Evolutionary conservation across 768 basidiomycete species (phyloP).

Genomic region (Phanerochaete sordida): DNA sequence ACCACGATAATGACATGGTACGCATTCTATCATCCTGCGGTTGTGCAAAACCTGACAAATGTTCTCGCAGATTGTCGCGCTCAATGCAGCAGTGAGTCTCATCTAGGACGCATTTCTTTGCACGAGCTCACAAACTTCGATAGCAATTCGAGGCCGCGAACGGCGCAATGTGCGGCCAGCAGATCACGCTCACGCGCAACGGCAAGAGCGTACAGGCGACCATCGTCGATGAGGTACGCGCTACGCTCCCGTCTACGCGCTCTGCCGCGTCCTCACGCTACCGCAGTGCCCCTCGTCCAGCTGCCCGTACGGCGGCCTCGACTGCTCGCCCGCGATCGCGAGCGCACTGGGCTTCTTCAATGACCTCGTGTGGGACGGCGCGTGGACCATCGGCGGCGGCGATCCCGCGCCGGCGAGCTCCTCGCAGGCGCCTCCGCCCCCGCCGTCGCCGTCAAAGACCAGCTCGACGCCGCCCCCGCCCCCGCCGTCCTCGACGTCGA

Average conservation of each 20-base stretch:
- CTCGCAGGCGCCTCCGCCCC: constrained; percentile 3
- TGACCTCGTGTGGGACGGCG: constrained; percentile 45
- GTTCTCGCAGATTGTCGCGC: constrained; percentile 51
- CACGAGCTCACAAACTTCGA: constrained; percentile 1
- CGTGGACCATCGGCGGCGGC: constrained; percentile 37
- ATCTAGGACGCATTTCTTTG: neutral
- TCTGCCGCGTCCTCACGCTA: neutral
- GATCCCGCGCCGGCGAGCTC: neutral
- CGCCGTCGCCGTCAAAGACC: neutral
- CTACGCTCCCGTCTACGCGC: constrained; percentile 9
- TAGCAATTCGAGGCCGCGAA: constrained; percentile 55
- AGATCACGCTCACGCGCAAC: constrained; percentile 55
- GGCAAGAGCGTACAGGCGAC: constrained; percentile 57
- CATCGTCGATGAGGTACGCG: constrained; percentile 57
- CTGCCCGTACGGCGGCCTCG: constrained; percentile 55
- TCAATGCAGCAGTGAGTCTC: constrained; percentile 27
- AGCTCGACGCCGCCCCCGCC: neutral
- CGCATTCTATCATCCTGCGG: too few species aligned
- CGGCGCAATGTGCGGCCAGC: constrained; percentile 47
- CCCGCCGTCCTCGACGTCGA: constrained; percentile 13
- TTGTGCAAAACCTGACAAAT: too few species aligned
- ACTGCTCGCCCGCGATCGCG: constrained; percentile 57
- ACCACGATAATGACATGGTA: constrained; percentile 3
- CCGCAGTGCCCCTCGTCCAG: constrained; percentile 47
- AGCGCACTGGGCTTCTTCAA: constrained; percentile 38